phyloP scores from a whole-genome alignment of 2,329 filamentous ascomycete genomes.

The Tolypocladium inflatum region DNA sequence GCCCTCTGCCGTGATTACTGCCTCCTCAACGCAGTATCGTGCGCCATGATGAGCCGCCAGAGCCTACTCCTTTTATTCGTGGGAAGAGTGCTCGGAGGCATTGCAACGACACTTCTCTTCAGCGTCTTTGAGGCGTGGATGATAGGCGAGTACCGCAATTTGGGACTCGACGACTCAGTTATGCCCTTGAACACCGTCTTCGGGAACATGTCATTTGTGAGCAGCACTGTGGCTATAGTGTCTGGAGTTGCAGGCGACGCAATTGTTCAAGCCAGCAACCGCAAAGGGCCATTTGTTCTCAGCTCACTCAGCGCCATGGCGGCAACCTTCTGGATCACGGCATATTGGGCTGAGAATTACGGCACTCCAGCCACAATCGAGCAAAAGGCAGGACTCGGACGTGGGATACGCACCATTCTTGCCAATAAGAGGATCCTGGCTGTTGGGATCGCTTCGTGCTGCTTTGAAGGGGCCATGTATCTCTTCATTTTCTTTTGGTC shows the following conservation, averaged over 20 bases:
- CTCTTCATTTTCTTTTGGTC: conserved; percentile 56
- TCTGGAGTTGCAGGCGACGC: conserved; percentile 43
- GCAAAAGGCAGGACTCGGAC: not conserved
- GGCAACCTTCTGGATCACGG: conserved; percentile 30
- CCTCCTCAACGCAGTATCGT: conserved; percentile 39
- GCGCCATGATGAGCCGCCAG: conserved; percentile 38
- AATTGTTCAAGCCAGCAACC: conserved; percentile 36
- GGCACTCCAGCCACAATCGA: conserved; percentile 4
- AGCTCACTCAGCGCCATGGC: conserved; percentile 28
- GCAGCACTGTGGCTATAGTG: conserved; percentile 44
- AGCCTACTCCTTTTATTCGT: conserved; percentile 35
- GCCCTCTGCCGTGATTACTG: conserved; percentile 44
- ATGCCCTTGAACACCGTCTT: conserved; percentile 40
- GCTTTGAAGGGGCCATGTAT: conserved; percentile 54
- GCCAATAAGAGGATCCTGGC: conserved; percentile 29
- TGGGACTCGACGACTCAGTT: conserved; percentile 29
- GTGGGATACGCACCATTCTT: conserved; percentile 1
- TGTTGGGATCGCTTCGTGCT: conserved; percentile 41
- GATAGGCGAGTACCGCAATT: conserved; percentile 43
- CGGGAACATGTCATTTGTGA: conserved; percentile 41
- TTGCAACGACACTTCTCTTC: conserved; percentile 48
- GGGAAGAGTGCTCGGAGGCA: conserved; percentile 44
- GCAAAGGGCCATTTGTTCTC: conserved; percentile 43
- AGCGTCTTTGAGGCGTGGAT: conserved; percentile 53
- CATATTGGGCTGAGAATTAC: conserved; percentile 24